Conservation (phyloP, 257 asterid genomes). For the Marsdenia floribunda region DNA sequence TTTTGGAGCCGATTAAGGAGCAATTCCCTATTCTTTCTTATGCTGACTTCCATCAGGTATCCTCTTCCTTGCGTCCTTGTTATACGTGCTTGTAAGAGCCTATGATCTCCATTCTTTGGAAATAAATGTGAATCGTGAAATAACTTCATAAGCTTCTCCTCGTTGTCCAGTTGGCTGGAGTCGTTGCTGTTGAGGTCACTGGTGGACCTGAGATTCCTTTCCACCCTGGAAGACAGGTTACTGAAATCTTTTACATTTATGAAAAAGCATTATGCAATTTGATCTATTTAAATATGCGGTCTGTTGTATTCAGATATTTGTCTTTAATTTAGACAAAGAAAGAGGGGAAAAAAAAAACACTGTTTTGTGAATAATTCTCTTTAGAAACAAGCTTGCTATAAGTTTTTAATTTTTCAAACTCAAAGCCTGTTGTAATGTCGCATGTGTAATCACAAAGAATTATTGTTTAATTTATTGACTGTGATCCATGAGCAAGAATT, state of each 20-base stretch:
- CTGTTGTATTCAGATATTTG: neutral
- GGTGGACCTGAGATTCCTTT: constrained; percentile 95
- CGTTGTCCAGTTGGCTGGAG: constrained; percentile 65
- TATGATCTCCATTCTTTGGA: neutral
- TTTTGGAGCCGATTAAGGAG: constrained; percentile 69
- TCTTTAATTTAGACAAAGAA: neutral
- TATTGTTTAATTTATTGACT: too few relatives aligned
- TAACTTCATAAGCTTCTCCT: neutral
- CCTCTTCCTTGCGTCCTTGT: neutral
- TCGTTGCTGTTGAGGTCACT: constrained; percentile 88
- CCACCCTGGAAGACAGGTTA: constrained; percentile 79
- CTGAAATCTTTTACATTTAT: neutral
- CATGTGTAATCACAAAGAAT: too few relatives aligned
- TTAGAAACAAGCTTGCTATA: too few relatives aligned
- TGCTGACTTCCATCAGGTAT: constrained; percentile 76
- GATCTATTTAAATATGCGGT: neutral
- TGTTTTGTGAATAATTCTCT: too few relatives aligned
- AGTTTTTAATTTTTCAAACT: too few relatives aligned
- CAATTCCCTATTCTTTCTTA: constrained; percentile 60
- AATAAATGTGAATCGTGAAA: neutral
- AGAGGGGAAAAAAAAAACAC: too few relatives aligned
- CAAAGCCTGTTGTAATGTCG: too few relatives aligned
- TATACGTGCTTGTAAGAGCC: neutral
- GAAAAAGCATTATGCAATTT: neutral
- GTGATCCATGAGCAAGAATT: too few relatives aligned